Evolutionary conservation across 495 filamentous ascomycete species (phyloP).

Genomic region (Hypoxylon lienhwacheense): DNA sequence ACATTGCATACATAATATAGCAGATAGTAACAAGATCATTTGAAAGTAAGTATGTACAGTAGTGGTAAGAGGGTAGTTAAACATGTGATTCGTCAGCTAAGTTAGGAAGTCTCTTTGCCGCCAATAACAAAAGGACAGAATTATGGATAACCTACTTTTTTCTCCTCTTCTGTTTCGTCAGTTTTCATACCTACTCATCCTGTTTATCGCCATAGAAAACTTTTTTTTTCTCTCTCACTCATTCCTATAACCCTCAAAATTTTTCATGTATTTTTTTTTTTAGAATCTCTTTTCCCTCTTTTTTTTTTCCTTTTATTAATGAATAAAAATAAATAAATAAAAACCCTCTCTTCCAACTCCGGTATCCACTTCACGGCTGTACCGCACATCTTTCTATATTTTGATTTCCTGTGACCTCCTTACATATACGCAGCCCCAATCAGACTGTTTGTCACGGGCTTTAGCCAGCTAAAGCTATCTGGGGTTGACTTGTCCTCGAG

Average conservation of each 20-base stretch:
- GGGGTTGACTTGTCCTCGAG: conserved; percentile 16
- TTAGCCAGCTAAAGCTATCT: conserved; percentile 14
- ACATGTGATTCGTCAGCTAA: conserved; percentile 6
- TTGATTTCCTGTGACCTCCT: conserved; percentile 19
- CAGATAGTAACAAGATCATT: too few relatives aligned
- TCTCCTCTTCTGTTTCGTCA: conserved; percentile 17
- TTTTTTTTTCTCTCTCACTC: conserved; percentile 4
- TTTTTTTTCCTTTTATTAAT: conserved; percentile 5
- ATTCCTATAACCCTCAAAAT: too few relatives aligned
- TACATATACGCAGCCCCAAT: conserved; percentile 29
- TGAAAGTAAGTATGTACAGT: too few relatives aligned
- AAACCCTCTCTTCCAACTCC: not conserved
- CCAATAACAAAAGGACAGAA: conserved; percentile 6
- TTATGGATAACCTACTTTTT: conserved; percentile 9
- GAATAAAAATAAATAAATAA: conserved; percentile 9
- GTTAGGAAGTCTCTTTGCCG: not conserved
- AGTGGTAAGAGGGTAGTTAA: not conserved
- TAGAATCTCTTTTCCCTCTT: conserved; percentile 1
- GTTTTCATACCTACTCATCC: conserved; percentile 1
- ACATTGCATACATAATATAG: too few relatives aligned
- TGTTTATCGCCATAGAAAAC: not conserved
- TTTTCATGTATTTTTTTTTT: not conserved
- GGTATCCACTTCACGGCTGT: conserved; percentile 25
- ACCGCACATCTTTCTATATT: conserved; percentile 11
- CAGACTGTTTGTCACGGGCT: conserved; percentile 22